Evolutionary conservation across 192 early-diverging fungal species (phyloP).

Genomic region (Coemansia sp.): DNA sequence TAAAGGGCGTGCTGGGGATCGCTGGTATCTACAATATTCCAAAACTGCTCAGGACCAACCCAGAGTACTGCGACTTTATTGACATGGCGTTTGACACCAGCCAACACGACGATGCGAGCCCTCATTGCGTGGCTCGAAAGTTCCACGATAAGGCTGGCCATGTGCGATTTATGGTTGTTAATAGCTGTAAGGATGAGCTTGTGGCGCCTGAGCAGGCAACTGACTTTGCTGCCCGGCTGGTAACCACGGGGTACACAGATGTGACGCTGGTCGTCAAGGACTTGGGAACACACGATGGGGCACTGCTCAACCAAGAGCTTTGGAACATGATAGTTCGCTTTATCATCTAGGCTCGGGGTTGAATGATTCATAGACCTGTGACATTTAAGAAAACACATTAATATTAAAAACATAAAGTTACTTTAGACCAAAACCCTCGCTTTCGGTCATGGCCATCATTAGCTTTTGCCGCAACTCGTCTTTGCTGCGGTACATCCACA

Average conservation of each 20-base stretch:
- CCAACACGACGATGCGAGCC: constrained; percentile 19
- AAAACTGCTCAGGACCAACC: constrained; percentile 60
- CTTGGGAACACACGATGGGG: constrained; percentile 29
- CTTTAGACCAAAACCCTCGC: constrained; percentile 74
- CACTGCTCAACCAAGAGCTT: constrained; percentile 20
- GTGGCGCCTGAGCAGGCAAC: constrained; percentile 61
- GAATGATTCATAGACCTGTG: too few species aligned
- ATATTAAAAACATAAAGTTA: constrained; percentile 33
- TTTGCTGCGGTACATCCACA: constrained; percentile 73
- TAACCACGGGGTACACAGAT: constrained; percentile 16
- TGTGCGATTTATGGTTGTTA: constrained; percentile 62
- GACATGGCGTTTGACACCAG: constrained; percentile 62
- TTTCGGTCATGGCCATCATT: constrained; percentile 71
- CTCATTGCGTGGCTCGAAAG: background rate
- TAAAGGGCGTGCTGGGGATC: constrained; percentile 69
- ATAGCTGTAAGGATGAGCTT: constrained; percentile 69
- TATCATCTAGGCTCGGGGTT: background rate
- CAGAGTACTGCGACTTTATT: constrained; percentile 73
- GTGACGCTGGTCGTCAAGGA: constrained; percentile 23
- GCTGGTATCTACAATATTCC: constrained; percentile 87
- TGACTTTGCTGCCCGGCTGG: constrained; percentile 25
- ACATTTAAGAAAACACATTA: background rate
- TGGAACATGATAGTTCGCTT: constrained; percentile 35
- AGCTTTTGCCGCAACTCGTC: constrained; percentile 71
- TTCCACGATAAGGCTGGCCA: constrained; percentile 15